These are phyloP conservation scores for Alternaria sp. DNA, from an alignment of 2,329 filamentous ascomycete species.

Conservation along the genomic window DNA sequence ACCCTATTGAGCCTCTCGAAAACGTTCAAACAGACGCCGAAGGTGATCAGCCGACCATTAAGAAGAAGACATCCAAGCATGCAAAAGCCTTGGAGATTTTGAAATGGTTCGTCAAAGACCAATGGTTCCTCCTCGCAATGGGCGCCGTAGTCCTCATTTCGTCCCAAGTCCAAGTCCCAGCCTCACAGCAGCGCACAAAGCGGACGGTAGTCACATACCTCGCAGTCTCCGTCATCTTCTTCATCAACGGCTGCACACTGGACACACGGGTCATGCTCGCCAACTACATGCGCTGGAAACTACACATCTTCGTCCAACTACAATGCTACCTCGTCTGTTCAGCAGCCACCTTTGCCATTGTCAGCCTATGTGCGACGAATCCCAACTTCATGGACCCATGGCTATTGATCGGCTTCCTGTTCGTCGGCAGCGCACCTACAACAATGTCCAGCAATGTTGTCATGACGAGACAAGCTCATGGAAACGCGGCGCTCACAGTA, in stretches of 20 bases:
- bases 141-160: constrained; percentile 62
- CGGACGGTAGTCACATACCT: constrained; percentile 68
- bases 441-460: constrained; percentile 78
- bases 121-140: constrained; percentile 73
- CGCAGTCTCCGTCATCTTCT: constrained; percentile 73
- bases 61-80: constrained; percentile 1
- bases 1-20: neutral
- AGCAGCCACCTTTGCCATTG: constrained; percentile 65
- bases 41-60: neutral
- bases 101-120: constrained; percentile 58
- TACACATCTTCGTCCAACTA: constrained; percentile 72
- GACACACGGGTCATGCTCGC: constrained; percentile 67
- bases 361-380: constrained; percentile 61
- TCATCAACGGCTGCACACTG: constrained; percentile 75
- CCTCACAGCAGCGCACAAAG: constrained; percentile 62
- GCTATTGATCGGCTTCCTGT: constrained; percentile 72
- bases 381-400: constrained; percentile 66
- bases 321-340: constrained; percentile 74
- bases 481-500: constrained; percentile 59
- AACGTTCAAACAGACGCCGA: neutral
- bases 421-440: constrained; percentile 73
- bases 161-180: constrained; percentile 63
- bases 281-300: constrained; percentile 71
- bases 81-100: constrained; percentile 21
- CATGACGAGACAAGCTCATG: constrained; percentile 74